A percentile compares a stretch with the other conserved stretches of the same genome.
These are phyloP conservation scores for Acmispon strigosus DNA, from an alignment of 306 rosid genomes.

Conservation along the genomic window DNA sequence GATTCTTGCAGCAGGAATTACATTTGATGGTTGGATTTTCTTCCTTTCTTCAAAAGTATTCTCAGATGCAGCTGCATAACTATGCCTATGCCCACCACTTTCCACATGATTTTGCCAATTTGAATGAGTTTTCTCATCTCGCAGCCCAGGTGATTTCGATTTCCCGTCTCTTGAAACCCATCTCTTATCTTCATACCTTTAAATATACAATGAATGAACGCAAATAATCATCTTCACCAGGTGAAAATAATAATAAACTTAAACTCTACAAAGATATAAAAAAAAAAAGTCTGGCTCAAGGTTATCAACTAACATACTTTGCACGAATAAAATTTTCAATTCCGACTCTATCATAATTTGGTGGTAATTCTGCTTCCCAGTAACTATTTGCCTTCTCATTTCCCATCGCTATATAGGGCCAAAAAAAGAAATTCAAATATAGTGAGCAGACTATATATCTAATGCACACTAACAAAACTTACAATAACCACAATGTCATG, in stretches of 20 bases:
- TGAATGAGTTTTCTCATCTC: conserved; percentile 53
- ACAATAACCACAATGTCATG: neutral
- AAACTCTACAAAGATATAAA: conserved; percentile 1
- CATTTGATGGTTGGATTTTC: conserved; percentile 44
- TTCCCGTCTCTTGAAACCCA: conserved; percentile 73
- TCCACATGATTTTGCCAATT: conserved; percentile 68
- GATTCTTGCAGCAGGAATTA: conserved; percentile 48
- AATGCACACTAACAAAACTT: conserved; percentile 14
- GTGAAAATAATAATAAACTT: conserved; percentile 1
- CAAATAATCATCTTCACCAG: neutral
- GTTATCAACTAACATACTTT: conserved; percentile 59
- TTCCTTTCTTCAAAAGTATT: conserved; percentile 58
- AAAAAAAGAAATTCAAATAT: conserved; percentile 22
- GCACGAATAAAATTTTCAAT: conserved; percentile 99
- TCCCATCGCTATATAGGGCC: conserved; percentile 73
- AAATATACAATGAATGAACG: conserved; percentile 27
- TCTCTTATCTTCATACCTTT: conserved; percentile 96
- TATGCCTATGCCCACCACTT: conserved; percentile 47
- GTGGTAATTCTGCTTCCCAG: conserved; percentile 99
- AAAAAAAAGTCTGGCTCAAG: conserved; percentile 12
- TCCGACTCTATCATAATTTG: conserved; percentile 97
- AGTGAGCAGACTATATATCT: conserved; percentile 17
- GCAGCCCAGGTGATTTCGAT: conserved; percentile 58
- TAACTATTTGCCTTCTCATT: conserved; percentile 86
- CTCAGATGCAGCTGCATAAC: conserved; percentile 43